Evolutionary conservation across 257 asterid genomes (phyloP), one percentile per base, ranked within the genome.

Genomic region (Scutellaria minor): DNA sequence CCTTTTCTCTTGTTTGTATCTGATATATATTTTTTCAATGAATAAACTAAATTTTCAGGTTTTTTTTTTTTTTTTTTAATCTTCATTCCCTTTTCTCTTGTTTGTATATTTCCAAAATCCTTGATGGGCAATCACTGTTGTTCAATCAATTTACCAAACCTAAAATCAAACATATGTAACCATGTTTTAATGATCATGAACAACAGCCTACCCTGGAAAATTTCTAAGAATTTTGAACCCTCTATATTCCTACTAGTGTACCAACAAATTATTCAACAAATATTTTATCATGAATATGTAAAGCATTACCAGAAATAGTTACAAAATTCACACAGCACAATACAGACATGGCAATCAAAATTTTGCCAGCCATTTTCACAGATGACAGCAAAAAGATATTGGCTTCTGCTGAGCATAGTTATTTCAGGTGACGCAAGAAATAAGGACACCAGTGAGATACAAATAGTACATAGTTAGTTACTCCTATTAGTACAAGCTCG

Each of bases 361-460:
- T 20, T 57, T 31, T 31, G 51, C 6, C 68, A 63, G 42, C 75
- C 67, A 59, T 70, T 70, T 54, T 42, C 61, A 64, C 5, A 50
- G 15, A 68, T 68, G 6, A 76, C 45, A 50, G 72, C 58, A 67
- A 61, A 61, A 76, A 15, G 8, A 58, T 27, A 39, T 42, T n/a
- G 66, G 68, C 78, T 58, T 61, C 48, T 58, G 57, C 71, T 70
- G 64, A 71, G 75, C 61, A 14, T 15, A 71, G 68, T 73, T 68
- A 73, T 68, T 76, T 76, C 37, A 58, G 42, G 82, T 71, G 79
- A 45, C 82, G 14, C 77, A 70, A 31, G 11, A 79, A 79, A 77
- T 82, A 76, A 82, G 78, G 80, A 65, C 86, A 75, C 83, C 64
- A 20, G 1, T 56, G 56, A 61, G 5, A 56, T 42, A 53, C 51